Percentiles rank a stretch among this genome's conserved stretches.
phyloP scores from a whole-genome alignment of 1,139 yeast genomes.

The Spathaspora sp. region DNA sequence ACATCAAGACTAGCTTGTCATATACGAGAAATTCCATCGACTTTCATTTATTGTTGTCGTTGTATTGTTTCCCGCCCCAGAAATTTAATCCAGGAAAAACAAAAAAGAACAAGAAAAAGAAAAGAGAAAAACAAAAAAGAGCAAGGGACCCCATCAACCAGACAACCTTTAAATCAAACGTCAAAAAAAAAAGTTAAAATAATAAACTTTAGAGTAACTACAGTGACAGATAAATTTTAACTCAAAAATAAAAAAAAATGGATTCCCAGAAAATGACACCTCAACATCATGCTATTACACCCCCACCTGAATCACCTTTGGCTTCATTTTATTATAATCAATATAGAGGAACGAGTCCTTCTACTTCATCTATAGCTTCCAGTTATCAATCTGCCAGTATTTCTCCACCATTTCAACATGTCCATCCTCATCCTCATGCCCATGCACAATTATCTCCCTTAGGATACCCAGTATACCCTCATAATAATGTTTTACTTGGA shows the following conservation, averaged over 20 bases:
- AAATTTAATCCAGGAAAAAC: not conserved
- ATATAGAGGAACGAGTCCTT: slow-evolving; percentile 4
- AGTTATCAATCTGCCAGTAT: slow-evolving; percentile 5
- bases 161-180: not conserved
- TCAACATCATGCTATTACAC: slow-evolving; percentile 5
- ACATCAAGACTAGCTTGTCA: not conserved
- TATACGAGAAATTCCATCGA: not conserved
- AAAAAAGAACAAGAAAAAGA: not conserved
- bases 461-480: slow-evolving; percentile 6
- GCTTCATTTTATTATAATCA: slow-evolving; percentile 5
- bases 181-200: not conserved
- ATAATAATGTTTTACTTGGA: not conserved
- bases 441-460: slow-evolving; percentile 3
- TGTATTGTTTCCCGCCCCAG: not conserved
- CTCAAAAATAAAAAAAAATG: slow-evolving; percentile 1
- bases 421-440: not conserved
- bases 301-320: slow-evolving; percentile 9
- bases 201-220: not conserved
- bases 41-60: not conserved
- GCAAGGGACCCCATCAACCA: not conserved
- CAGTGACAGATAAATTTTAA: not conserved
- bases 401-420: slow-evolving; percentile 5
- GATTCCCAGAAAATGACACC: slow-evolving; percentile 6
- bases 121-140: no score
- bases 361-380: slow-evolving; percentile 5